Percentiles rank a stretch among this genome's conserved stretches.
phyloP scores from a whole-genome alignment of 2,329 filamentous ascomycete genomes.

The Fusarium agapanthi region DNA sequence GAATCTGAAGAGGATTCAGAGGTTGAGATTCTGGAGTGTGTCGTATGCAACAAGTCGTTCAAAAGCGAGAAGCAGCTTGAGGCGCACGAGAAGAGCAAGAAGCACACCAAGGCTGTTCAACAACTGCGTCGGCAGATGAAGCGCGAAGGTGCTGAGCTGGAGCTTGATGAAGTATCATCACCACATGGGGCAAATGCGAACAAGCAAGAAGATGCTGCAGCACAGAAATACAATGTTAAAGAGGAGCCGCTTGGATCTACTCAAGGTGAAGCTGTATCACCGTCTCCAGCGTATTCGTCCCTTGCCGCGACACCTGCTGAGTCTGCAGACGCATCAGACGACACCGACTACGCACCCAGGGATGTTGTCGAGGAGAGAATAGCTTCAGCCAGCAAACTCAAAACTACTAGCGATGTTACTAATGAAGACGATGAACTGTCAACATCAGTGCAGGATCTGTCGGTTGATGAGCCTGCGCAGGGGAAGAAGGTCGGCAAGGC shows the following conservation, averaged over 20 bases:
- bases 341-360: conserved; percentile 59
- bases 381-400: conserved; percentile 10
- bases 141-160: conserved; percentile 74
- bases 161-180: conserved; percentile 48
- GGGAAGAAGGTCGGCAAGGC: conserved; percentile 60
- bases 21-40: conserved; percentile 74
- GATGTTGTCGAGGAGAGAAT: conserved; percentile 55
- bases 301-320: conserved; percentile 5
- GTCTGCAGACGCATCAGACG: conserved; percentile 29
- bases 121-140: conserved; percentile 84
- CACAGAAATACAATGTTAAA: background rate
- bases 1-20: conserved; percentile 64
- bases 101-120: conserved; percentile 87
- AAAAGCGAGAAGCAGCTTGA: conserved; percentile 92
- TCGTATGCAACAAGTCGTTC: conserved; percentile 81
- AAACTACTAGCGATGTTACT: background rate
- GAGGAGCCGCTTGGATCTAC: background rate
- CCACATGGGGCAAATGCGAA: background rate
- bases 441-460: conserved; percentile 30
- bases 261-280: background rate
- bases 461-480: conserved; percentile 37
- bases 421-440: conserved; percentile 22
- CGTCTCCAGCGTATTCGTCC: background rate
- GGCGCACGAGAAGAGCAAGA: conserved; percentile 95
- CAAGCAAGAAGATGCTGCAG: background rate